Base-by-base conservation (phyloP, 2,329 filamentous ascomycete genomes). In the Metarhizium album region DNA sequence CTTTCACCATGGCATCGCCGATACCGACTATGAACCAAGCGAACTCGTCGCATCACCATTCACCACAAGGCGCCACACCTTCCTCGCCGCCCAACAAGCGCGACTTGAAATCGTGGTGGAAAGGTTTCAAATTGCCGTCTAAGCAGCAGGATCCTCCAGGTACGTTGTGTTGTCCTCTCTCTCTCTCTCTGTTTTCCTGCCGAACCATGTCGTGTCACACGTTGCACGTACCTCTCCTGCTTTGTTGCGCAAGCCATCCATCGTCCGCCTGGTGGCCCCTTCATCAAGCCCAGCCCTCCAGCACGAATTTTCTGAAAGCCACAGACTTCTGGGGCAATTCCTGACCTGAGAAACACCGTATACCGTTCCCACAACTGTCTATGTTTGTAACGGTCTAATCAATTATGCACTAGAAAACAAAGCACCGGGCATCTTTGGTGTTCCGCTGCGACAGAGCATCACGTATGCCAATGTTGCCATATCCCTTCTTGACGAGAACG, bases 391-490 rank as follows among this genome's bases (percentile, higher is more conserved):
- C 5, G n/a, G 13, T 42, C 20, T 47, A 50, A 52, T 43, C 11
- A 14, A 6, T 23, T 14, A 51, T 42, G 47, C 24, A 47, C 45
- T 60, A 78, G 76, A 77, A 52, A 59, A 65, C 33, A 70, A 70
- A 53, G 72, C 78, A 4, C 81, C 82, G 53, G 90, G 90, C 58
- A 97, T 98, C 56, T 98, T 98, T 66, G 93, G 93, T 49, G 84
- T 98, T 33, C 90, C 93, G 38, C 78, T 98, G 52, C 87, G 90
- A 60, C 84, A 90, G 63, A 97, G 91, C 71, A 97, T 98, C 67
- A 87, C 86, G 53, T 97, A 98, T 67, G 93, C 93, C 53, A 98
- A 97, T 64, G 93, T 98, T 54, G 93, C 93, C 56, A 98, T 98
- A 62, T 97, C 91, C 22, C 79, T 98, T 27, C 87, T 93, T 58